phyloP scores from a whole-genome alignment of 192 early-diverging fungal genomes.

The Neocallimastix lanati region DNA sequence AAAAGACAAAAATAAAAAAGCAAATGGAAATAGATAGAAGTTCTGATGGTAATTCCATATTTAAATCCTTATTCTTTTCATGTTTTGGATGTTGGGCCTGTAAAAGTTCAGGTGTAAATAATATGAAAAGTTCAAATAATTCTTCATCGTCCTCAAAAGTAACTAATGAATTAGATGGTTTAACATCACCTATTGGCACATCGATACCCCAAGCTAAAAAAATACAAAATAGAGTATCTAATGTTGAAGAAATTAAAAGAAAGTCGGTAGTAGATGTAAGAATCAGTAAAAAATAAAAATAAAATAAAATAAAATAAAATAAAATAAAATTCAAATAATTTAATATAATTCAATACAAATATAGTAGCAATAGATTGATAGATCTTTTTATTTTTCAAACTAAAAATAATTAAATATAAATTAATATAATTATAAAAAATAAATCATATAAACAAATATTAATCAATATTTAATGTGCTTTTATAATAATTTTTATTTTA shows the following conservation, averaged over 20 bases:
- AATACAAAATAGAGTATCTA: neutral
- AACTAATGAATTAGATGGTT: neutral
- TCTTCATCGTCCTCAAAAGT: too few relatives aligned
- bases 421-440: too few relatives aligned
- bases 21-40: neutral
- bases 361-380: too few relatives aligned
- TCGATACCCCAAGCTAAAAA: neutral
- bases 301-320: too few relatives aligned
- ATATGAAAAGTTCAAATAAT: neutral
- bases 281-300: neutral
- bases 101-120: neutral
- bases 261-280: neutral
- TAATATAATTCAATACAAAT: too few relatives aligned
- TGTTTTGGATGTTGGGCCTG: neutral
- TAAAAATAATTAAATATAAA: too few relatives aligned
- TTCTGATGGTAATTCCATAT: neutral
- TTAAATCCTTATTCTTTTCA: neutral
- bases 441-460: too few relatives aligned
- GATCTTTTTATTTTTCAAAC: too few relatives aligned
- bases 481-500: too few relatives aligned
- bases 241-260: neutral
- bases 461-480: too few relatives aligned
- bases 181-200: neutral
- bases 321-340: too few relatives aligned
- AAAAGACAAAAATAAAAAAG: neutral